These are phyloP conservation scores for Symbiotaphrina buchneri DNA, from an alignment of 495 filamentous ascomycete species.

Conservation along the genomic window DNA sequence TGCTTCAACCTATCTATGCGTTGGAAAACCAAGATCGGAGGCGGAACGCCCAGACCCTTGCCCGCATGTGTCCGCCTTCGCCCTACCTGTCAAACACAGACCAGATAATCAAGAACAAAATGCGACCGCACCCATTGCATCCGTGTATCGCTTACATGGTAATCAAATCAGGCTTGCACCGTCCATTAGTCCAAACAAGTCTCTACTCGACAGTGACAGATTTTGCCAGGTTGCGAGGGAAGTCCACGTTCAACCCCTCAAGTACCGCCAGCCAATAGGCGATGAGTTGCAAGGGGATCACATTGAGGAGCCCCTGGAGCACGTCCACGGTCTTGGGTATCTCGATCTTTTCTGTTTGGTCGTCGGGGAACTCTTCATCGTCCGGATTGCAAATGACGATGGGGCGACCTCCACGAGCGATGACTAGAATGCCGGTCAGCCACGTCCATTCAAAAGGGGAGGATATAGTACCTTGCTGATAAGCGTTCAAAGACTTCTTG, in stretches of 20 bases:
- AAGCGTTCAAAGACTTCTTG: constrained; percentile 91
- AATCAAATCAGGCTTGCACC: no score
- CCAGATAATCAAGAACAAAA: background rate
- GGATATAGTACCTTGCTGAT: constrained; percentile 57
- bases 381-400: constrained; percentile 94
- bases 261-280: constrained; percentile 95
- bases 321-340: constrained; percentile 89
- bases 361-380: constrained; percentile 72
- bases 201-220: constrained; percentile 97
- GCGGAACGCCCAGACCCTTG: background rate
- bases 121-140: background rate
- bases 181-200: constrained; percentile 5
- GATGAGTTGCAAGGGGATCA: constrained; percentile 92
- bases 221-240: constrained; percentile 95
- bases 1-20: no score
- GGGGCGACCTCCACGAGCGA: constrained; percentile 79
- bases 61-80: background rate
- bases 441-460: constrained; percentile 1
- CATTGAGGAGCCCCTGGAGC: constrained; percentile 89
- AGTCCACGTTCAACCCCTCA: constrained; percentile 91
- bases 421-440: constrained; percentile 28
- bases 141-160: background rate
- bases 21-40: background rate
- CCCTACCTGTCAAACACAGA: background rate
- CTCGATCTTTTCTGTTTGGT: constrained; percentile 87